Evolutionary conservation across 768 basidiomycete genomes (phyloP), one percentile per base, ranked within the genome.

Genomic region (Calvatia gigantea): DNA sequence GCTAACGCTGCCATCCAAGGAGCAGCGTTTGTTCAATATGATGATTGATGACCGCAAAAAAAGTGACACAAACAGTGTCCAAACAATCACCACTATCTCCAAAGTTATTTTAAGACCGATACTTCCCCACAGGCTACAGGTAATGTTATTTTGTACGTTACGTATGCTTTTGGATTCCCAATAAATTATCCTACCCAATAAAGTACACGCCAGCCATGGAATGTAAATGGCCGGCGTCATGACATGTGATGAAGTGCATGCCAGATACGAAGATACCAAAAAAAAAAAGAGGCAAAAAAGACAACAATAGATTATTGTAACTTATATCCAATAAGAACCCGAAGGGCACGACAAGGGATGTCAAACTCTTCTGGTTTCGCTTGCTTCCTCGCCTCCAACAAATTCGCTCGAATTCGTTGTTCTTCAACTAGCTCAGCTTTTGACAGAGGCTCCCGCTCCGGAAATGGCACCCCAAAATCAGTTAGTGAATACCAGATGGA

Each of bases 371-470:
- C 81, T 37, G 73, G 68, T 7, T 77, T 75, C 23, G 78, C 82
- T 57, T 67, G 71, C 51, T 70, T 75, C 54, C 80, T 75, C 32
- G 84, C 84, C 59, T 85, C 79, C 11, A 82, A 65, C 75, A 87
- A 81, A 38, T 79, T 81, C 25, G 80, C 79, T 58, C 83, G 78
- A 37, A 83, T 68, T 31, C 86, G 74, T 59, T 84, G 79, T 62
- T 87, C 86, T 62, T 87, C 84, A 31, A 86, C 79, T 4, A 86
- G 71, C 65, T 88, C 86, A 15, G 86, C 85, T 65, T 85, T 87
- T 3, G 83, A 79, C 44, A 87, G 68, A 7, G 84, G 81, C 49
- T 86, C 86, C 49, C 83, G 77, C 6, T 73, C 67, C 21, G 86
- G 86, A 19, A 82, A 73, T 15, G 71, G 61, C 82, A 83, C 87